Conservation (phyloP, 2,329 filamentous ascomycete species). For the Fusarium brachygibbosum region DNA sequence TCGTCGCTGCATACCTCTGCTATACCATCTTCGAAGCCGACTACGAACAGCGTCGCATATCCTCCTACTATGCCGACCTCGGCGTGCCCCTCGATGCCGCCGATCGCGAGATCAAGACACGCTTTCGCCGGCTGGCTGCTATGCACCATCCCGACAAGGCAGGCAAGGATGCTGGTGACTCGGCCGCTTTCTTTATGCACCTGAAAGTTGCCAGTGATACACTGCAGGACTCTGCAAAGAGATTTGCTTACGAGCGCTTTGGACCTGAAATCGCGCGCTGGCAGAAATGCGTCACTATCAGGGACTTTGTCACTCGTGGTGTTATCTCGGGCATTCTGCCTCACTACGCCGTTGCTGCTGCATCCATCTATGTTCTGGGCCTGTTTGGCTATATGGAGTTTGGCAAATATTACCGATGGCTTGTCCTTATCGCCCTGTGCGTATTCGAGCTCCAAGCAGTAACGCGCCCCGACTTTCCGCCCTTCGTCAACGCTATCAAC, state of each 20-base stretch:
- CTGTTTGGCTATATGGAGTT: slow-evolving; percentile 76
- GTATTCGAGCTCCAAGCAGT: slow-evolving; percentile 70
- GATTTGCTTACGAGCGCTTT: slow-evolving; percentile 92
- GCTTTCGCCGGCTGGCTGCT: slow-evolving; percentile 82
- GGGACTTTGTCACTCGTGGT: slow-evolving; percentile 79
- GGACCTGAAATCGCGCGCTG: slow-evolving; percentile 78
- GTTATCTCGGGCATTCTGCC: slow-evolving; percentile 68
- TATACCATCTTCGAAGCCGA: slow-evolving; percentile 96
- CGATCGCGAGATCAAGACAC: slow-evolving; percentile 84
- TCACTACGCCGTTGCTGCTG: slow-evolving; percentile 71
- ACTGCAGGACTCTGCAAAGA: slow-evolving; percentile 78
- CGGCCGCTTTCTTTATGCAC: slow-evolving; percentile 76
- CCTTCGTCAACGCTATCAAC: slow-evolving; percentile 62
- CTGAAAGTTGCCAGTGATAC: slow-evolving; percentile 88
- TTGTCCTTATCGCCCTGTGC: slow-evolving; percentile 66
- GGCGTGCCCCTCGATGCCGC: slow-evolving; percentile 76
- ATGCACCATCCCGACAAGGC: slow-evolving; percentile 89
- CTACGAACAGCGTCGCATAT: slow-evolving; percentile 77
- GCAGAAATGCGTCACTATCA: slow-evolving; percentile 74
- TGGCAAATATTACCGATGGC: slow-evolving; percentile 76
- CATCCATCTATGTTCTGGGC: slow-evolving; percentile 71
- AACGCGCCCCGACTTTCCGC: slow-evolving; percentile 67
- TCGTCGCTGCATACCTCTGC: slow-evolving; percentile 85
- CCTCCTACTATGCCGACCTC: slow-evolving; percentile 85
- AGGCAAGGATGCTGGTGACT: slow-evolving; percentile 52